Base-by-base conservation (phyloP, 2,329 filamentous ascomycete species). In the Cadophora gregata region DNA sequence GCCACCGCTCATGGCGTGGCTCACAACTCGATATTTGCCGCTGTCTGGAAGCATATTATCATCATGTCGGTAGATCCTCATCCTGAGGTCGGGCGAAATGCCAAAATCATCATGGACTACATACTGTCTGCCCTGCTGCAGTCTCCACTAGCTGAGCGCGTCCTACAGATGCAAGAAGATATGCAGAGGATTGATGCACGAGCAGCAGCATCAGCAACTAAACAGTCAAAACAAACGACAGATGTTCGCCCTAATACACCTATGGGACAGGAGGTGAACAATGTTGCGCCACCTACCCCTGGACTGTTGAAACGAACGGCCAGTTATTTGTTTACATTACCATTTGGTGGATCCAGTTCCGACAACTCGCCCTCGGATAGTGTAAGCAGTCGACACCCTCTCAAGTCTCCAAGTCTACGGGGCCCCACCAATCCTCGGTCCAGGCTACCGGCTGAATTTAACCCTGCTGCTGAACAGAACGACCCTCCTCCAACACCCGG, bases 21-120 rank as follows among this genome's bases (percentile, higher is more conserved):
- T 14, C 89, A 92, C 70, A 96, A 97, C 75, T 97, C 93, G 0
- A 92, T 97, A 21, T 97, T 96, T 77, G 91, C 94, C 33, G 92
- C 94, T 0, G 91, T 96, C 69, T 99, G 96, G 96, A 96, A 97
- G 77, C 92, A 97, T 75, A 85, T 96, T 51, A 83, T 97, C 67
- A 92, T 97, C 69, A 85, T 98, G 78, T 95, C 93, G 53, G 93
- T 97, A 21, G 96, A 99, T 76, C 95, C 96, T 48, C 94, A 97
- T 76, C 93, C 95, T 1, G 95, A 98, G 76, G 92, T 98, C 38
- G 92, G 96, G 69, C 86, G 90, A 71, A 92, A 96, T 77, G 95
- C 93, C 10, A 89, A 88, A 6, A 84, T 90, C n/a, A 89, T 98
- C 53, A 88, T 97, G 33, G 96, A 99, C 78, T 92, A 91, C 74